Conservation (phyloP, 1,284 basidiomycete genomes). For the Leccinum pallidistipes region DNA sequence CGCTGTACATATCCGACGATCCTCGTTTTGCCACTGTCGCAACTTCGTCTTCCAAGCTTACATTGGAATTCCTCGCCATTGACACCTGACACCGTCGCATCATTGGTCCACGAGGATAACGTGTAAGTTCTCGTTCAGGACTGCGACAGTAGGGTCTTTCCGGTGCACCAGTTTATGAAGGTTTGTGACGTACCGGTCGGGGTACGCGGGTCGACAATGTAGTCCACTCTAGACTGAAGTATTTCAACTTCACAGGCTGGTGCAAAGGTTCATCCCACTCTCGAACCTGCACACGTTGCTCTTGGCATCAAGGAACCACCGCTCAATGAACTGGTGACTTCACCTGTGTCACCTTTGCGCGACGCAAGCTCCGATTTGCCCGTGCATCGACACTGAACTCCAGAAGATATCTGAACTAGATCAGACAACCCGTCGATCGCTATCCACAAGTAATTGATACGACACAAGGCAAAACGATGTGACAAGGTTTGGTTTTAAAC, state of each 20-base stretch:
- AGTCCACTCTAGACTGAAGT: slow-evolving; percentile 6
- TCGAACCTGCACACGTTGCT: slow-evolving; percentile 72
- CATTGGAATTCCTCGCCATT: slow-evolving; percentile 32
- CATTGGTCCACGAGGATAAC: slow-evolving; percentile 55
- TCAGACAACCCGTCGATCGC: too few relatives aligned
- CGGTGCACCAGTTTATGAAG: slow-evolving; percentile 60
- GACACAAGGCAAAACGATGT: too few relatives aligned
- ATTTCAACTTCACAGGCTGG: slow-evolving; percentile 60
- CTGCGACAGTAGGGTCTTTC: slow-evolving; percentile 75
- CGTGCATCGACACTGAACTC: slow-evolving; percentile 7
- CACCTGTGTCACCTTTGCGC: slow-evolving; percentile 36
- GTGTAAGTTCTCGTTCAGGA: slow-evolving; percentile 74
- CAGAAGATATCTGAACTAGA: too few relatives aligned
- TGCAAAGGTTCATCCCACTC: slow-evolving; percentile 58
- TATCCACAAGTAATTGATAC: too few relatives aligned
- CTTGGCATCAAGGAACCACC: slow-evolving; percentile 90
- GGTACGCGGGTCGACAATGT: not conserved
- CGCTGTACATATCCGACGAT: too few relatives aligned
- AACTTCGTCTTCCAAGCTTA: too few relatives aligned
- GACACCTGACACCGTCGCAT: slow-evolving; percentile 69
- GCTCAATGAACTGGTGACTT: slow-evolving; percentile 56
- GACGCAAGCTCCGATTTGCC: slow-evolving; percentile 16
- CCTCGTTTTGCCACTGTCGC: too few relatives aligned
- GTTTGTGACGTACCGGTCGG: slow-evolving; percentile 40
- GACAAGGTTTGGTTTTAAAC: too few relatives aligned